Base-by-base conservation (phyloP, 345 rosid species). In the Acer campestre region DNA sequence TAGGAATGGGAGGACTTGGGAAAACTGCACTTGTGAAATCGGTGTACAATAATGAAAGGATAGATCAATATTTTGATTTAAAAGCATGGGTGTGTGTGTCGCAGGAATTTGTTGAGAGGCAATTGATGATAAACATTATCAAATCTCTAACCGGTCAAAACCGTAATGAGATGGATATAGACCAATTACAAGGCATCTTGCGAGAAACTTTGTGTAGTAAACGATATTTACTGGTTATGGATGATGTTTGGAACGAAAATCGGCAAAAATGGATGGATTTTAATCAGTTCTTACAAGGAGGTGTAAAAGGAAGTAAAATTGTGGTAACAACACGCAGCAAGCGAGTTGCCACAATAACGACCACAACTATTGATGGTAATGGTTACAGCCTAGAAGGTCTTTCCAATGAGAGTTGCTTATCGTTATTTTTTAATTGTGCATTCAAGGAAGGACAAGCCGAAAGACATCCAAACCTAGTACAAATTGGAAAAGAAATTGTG, bases 1-100 rank as follows among this genome's bases (percentile, higher is more conserved):
- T 75, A 5, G 78, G 78, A 27, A 64, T 65, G 0, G 70, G 77
- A 10, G 83, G 86, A 3, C 1, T 63, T 0, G 82, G 86, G 22
- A 83, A 83, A 78, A 80, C 85, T 0, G 53, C 81, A 6, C 77
- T 83, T 1, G 86, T 77, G 3, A 74, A 80, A 71, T 25, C 70
- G 77, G 83, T 71, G 7, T 83, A 18, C 58, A n/a, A 46, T 42
- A 81, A 83, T 66, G 25, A 55, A 20, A 71, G 22, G 22, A 65
- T 75, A 31, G 53, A 4, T 13, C 6, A 22, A 27, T 69, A 42
- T 75, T 83, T 84, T 46, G 70, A 49, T 6, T 22, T 9, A 55
- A 84, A 46, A 38, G 17, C 67, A 1, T 80, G 83, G 84, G 51
- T 75, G 29, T 31, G 35, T 55, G 46, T 73, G 38, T 25, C 73